Evolutionary conservation across 768 basidiomycete genomes (phyloP), one percentile per base, ranked within the genome.

Genomic region (Nevesoporus exiguus): DNA sequence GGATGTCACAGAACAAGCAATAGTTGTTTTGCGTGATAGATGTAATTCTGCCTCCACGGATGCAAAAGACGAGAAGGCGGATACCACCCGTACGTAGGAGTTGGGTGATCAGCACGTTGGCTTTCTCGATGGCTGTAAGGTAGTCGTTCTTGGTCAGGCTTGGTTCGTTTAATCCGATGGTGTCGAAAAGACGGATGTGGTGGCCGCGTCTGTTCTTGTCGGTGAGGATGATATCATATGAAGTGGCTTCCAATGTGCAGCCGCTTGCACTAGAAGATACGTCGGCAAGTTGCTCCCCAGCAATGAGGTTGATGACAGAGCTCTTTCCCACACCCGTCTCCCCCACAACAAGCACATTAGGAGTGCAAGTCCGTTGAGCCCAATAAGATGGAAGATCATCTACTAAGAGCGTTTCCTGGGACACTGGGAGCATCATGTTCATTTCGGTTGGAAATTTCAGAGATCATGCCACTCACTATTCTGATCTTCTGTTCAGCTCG

Each of bases 251-350:
- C 43, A 76, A 57, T 1, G 77, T 77, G 57, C 70, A 73, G 2
- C 73, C 74, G 0, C 27, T 41, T 11, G 71, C 69, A 1, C 62
- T 19, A 19, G 64, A 62, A 10, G 71, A 72, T 8, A 67, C 62
- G 0, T 27, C 34, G 5, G 75, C 75, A 5, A 61, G 43, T 0
- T 60, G 14, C 5, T 57, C 36, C 11, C 67, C 67, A 19, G 61
- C 61, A 34, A 77, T 55, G 63, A 77, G 70, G 55, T 77, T 77
- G 51, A 77, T 57, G 29, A 76, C 64, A 2, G 73, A 74, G 52
- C 76, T 77, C 51, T 77, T 77, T 9, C 71, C 66, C 5, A 40
- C 54, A 1, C 66, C 66, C 25, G 66, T 66, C 54, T 68, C 66
- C 7, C 66, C 71, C 13, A 77, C 75, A 34, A 63, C 67, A 15